A percentile compares a stretch with the other conserved stretches of the same genome.
Conservation (phyloP, 2,329 filamentous ascomycete genomes). For the Niveomyces coronatus region DNA sequence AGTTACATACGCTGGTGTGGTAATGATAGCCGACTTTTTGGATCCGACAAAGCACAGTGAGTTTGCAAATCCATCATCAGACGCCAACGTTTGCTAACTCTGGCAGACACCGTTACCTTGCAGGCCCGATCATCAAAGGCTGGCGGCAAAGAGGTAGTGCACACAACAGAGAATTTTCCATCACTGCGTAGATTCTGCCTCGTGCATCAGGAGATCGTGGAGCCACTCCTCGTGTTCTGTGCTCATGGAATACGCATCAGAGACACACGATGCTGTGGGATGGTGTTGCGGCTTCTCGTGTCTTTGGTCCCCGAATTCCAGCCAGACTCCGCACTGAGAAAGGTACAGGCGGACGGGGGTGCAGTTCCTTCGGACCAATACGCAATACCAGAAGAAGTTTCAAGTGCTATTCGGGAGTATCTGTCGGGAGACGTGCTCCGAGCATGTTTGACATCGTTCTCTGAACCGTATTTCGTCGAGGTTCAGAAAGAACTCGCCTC, state of each 20-base stretch:
- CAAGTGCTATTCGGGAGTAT: slow-evolving; percentile 71
- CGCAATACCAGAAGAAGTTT: slow-evolving; percentile 41
- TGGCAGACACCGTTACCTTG: slow-evolving; percentile 21
- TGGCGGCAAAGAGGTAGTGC: slow-evolving; percentile 10
- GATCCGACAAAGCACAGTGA: slow-evolving; percentile 61
- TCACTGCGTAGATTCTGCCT: slow-evolving; percentile 77
- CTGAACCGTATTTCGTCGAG: slow-evolving; percentile 95
- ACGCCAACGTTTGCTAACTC: neutral
- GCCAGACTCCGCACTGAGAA: slow-evolving; percentile 19
- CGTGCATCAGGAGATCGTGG: slow-evolving; percentile 65
- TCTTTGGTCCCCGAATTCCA: slow-evolving; percentile 73
- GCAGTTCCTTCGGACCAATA: slow-evolving; percentile 23
- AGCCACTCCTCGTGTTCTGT: slow-evolving; percentile 84
- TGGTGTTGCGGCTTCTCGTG: slow-evolving; percentile 77
- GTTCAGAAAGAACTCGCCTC: slow-evolving; percentile 85
- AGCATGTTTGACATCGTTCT: slow-evolving; percentile 79
- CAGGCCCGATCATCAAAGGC: slow-evolving; percentile 15
- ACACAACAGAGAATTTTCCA: slow-evolving; percentile 32
- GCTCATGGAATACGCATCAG: slow-evolving; percentile 83
- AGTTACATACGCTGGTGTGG: slow-evolving; percentile 82
- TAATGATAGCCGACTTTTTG: slow-evolving; percentile 82
- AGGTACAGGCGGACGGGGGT: slow-evolving; percentile 10
- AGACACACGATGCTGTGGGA: slow-evolving; percentile 78
- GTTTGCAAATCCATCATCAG: slow-evolving; percentile 14
- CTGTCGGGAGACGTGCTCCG: slow-evolving; percentile 82